These are phyloP conservation scores for Pleurotus cornucopiae DNA, from an alignment of 768 basidiomycete species.

Conservation along the genomic window DNA sequence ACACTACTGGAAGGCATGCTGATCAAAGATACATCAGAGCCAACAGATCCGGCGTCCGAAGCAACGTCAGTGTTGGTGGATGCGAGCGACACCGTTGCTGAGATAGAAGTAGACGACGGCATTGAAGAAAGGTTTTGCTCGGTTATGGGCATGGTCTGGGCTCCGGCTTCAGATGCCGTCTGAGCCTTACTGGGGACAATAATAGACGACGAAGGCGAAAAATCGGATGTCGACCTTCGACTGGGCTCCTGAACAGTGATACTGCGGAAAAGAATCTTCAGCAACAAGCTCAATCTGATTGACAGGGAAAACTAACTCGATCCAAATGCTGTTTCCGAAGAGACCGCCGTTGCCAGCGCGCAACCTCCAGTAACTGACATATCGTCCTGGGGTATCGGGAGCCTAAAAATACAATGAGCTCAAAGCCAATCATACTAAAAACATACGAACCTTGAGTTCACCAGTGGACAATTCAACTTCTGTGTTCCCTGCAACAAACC, in stretches of 20 bases:
- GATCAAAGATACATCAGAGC: conserved; percentile 25
- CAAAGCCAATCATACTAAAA: neutral
- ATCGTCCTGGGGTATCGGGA: conserved; percentile 68
- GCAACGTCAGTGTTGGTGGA: conserved; percentile 5
- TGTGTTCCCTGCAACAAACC: conserved; percentile 51
- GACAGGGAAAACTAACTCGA: conserved; percentile 51
- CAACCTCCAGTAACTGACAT: conserved; percentile 76
- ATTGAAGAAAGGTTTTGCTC: neutral
- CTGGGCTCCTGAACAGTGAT: conserved; percentile 62
- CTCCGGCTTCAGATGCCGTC: conserved; percentile 24
- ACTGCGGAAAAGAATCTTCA: conserved; percentile 25
- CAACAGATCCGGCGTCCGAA: conserved; percentile 12
- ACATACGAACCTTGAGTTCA: conserved; percentile 62
- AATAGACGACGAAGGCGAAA: conserved; percentile 65
- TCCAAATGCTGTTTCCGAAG: conserved; percentile 77
- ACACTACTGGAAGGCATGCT: conserved; percentile 48
- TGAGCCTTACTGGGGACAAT: conserved; percentile 55
- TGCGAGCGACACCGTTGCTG: neutral
- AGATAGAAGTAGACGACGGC: neutral
- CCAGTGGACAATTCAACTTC: conserved; percentile 65
- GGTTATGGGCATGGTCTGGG: conserved; percentile 4
- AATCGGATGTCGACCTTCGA: conserved; percentile 27
- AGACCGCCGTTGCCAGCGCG: conserved; percentile 50
- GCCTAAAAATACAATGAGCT: conserved; percentile 36
- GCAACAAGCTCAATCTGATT: too few species aligned